phyloP scores from a whole-genome alignment of 2,329 filamentous ascomycete genomes.

The Pseudogymnoascus sp. region DNA sequence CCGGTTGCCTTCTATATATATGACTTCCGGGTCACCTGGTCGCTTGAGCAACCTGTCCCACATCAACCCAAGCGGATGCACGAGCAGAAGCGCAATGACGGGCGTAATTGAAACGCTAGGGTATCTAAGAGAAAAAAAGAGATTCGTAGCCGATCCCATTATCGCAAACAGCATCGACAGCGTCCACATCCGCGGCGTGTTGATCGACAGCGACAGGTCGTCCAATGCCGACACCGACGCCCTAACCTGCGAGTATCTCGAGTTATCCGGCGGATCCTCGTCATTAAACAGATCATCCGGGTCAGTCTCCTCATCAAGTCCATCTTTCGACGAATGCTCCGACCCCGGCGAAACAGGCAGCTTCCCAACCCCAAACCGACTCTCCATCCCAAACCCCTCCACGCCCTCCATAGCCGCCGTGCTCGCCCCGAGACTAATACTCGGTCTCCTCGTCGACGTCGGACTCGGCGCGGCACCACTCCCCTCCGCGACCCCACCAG shows the following conservation, averaged over 20 bases:
- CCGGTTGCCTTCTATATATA: slow-evolving; percentile 46
- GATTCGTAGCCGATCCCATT: slow-evolving; percentile 72
- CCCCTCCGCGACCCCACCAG: neutral
- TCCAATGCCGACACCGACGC: slow-evolving; percentile 72
- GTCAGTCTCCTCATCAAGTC: slow-evolving; percentile 24
- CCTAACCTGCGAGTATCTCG: slow-evolving; percentile 69
- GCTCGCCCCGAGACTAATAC: neutral
- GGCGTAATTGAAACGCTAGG: slow-evolving; percentile 84
- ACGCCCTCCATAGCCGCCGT: slow-evolving; percentile 14
- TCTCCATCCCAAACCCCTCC: slow-evolving; percentile 21
- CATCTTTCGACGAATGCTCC: slow-evolving; percentile 31
- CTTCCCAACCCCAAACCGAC: slow-evolving; percentile 15
- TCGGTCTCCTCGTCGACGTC: slow-evolving; percentile 9
- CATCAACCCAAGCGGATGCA: slow-evolving; percentile 71
- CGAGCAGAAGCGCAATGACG: slow-evolving; percentile 76
- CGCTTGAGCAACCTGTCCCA: slow-evolving; percentile 69
- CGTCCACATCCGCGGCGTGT: slow-evolving; percentile 81
- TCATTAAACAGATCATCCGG: slow-evolving; percentile 34
- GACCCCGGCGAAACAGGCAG: slow-evolving; percentile 26
- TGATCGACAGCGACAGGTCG: slow-evolving; percentile 70
- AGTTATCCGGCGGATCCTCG: slow-evolving; percentile 56
- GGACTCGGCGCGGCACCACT: slow-evolving; percentile 10
- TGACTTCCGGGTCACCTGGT: slow-evolving; percentile 44
- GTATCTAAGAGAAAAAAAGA: slow-evolving; percentile 86
- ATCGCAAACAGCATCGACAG: slow-evolving; percentile 74